phyloP scores from a whole-genome alignment of 2,329 filamentous ascomycete species.

The Claviceps citrina region DNA sequence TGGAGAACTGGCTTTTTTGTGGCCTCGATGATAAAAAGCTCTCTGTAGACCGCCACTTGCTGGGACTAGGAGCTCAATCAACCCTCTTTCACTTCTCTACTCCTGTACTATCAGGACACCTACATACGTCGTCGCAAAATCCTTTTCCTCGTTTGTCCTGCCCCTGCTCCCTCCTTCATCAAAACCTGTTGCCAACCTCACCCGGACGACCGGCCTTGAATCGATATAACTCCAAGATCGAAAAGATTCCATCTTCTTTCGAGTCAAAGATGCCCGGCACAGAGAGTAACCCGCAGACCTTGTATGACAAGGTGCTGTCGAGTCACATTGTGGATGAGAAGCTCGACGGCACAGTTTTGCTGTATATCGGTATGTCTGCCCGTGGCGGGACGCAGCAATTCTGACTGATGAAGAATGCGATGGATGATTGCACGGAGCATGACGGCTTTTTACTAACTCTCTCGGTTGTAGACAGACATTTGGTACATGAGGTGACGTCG shows the following conservation, averaged over 20 bases:
- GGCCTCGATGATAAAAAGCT: background rate
- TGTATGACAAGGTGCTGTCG: slow-evolving; percentile 96
- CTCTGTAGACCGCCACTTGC: no score
- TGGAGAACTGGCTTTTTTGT: background rate
- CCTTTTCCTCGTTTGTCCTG: no score
- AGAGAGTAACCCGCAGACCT: slow-evolving; percentile 58
- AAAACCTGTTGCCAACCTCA: no score
- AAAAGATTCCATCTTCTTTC: no score
- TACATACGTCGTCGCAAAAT: background rate
- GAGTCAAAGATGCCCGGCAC: slow-evolving; percentile 52
- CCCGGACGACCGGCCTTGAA: background rate
- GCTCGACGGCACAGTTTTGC: slow-evolving; percentile 76
- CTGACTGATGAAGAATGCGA: background rate
- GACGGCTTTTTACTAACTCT: background rate
- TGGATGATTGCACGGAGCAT: no score
- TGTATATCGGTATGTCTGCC: slow-evolving; percentile 67
- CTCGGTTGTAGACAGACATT: slow-evolving; percentile 56
- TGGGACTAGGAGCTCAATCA: no score
- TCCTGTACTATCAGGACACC: no score
- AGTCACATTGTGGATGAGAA: slow-evolving; percentile 92
- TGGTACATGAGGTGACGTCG: slow-evolving; percentile 97
- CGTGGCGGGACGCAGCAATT: background rate
- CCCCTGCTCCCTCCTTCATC: no score
- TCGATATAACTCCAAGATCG: no score
- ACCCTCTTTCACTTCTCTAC: no score